These are phyloP conservation scores for Suillus luteus DNA, from an alignment of 768 basidiomycete species.

Conservation along the genomic window DNA sequence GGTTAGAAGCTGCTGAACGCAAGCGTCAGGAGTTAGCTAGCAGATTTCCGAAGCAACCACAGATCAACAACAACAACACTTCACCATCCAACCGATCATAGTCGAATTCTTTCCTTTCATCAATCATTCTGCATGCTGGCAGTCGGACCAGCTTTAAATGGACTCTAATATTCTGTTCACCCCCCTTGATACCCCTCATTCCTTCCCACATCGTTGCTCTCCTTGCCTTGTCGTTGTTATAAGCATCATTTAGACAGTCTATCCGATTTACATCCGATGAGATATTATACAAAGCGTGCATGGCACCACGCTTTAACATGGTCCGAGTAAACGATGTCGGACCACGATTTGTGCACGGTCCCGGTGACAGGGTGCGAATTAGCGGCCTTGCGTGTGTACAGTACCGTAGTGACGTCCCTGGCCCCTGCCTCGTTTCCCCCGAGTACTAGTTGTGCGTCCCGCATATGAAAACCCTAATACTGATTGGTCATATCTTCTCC, in stretches of 20 bases:
- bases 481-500: slow-evolving; percentile 13
- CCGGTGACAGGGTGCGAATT: slow-evolving; percentile 9
- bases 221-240: slow-evolving; percentile 3
- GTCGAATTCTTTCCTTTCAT: background rate
- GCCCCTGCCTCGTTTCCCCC: background rate
- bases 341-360: background rate
- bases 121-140: background rate
- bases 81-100: slow-evolving; percentile 17
- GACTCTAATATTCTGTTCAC: slow-evolving; percentile 1
- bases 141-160: background rate
- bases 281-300: background rate
- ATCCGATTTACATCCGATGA: slow-evolving; percentile 12
- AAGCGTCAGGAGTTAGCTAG: slow-evolving; percentile 48
- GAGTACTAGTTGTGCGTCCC: background rate
- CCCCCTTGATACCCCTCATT: slow-evolving; percentile 6
- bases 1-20: slow-evolving; percentile 74
- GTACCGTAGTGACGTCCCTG: background rate
- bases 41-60: slow-evolving; percentile 33
- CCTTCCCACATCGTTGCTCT: slow-evolving; percentile 7
- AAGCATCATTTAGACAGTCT: slow-evolving; percentile 9
- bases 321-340: slow-evolving; percentile 1
- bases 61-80: slow-evolving; percentile 20
- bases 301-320: background rate
- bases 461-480: background rate
- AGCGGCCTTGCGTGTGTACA: background rate